Percentiles rank a stretch among this genome's conserved stretches.
Evolutionary conservation across 2,329 filamentous ascomycete species (phyloP).

Genomic region (Aspergillus nomiae): DNA sequence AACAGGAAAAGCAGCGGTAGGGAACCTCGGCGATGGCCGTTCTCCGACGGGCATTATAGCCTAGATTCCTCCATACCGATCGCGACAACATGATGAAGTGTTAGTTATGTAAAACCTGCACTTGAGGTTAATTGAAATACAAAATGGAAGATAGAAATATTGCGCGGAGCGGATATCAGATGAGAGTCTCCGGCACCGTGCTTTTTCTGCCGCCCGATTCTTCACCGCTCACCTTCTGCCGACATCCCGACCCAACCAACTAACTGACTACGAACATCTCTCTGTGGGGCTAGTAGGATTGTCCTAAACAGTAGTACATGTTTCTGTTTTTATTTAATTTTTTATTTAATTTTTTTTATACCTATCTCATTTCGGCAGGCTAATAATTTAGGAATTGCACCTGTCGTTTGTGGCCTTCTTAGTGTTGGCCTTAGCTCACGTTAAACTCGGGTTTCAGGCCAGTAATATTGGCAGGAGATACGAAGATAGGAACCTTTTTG

Average conservation of each 20-base stretch:
- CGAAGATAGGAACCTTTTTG: not conserved
- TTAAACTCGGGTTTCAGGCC: not conserved
- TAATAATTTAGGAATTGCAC: not conserved
- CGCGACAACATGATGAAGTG: conserved; percentile 34
- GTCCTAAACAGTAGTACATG: not conserved
- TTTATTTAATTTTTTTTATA: not conserved
- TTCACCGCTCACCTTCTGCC: not conserved
- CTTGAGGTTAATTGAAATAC: not conserved
- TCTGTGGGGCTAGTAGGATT: too few relatives aligned
- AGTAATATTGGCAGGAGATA: not conserved
- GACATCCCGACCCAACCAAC: too few relatives aligned
- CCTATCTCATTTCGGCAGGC: not conserved
- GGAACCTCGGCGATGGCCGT: conserved; percentile 29
- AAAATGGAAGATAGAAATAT: not conserved
- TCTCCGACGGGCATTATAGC: conserved; percentile 36
- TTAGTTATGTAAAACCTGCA: not conserved
- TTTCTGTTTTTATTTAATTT: too few relatives aligned
- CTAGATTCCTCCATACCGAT: conserved; percentile 40
- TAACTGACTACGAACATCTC: not conserved
- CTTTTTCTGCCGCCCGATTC: not conserved
- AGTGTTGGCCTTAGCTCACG: not conserved
- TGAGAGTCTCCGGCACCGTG: not conserved
- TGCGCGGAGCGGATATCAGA: not conserved
- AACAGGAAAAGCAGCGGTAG: conserved; percentile 56
- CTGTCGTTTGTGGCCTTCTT: not conserved